phyloP scores from a whole-genome alignment of 495 filamentous ascomycete species.

The Articulospora tetracladia region DNA sequence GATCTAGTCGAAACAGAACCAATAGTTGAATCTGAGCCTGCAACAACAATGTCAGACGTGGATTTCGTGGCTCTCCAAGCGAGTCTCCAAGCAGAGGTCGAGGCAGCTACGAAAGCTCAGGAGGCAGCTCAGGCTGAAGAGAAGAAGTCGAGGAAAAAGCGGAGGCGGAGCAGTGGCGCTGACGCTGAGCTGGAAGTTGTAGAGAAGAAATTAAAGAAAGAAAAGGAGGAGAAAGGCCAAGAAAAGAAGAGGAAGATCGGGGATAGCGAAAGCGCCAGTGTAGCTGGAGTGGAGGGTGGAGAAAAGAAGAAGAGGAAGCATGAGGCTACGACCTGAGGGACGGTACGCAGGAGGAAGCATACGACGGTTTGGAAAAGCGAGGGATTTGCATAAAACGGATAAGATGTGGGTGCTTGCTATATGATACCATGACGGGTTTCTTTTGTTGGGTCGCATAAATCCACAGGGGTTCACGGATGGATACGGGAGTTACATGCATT shows the following conservation, averaged over 20 bases:
- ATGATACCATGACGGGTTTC: no score
- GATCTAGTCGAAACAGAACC: background rate
- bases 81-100: conserved; percentile 19
- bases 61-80: conserved; percentile 22
- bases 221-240: conserved; percentile 15
- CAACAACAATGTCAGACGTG: background rate
- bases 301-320: conserved; percentile 11
- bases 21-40: background rate
- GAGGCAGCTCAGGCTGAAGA: conserved; percentile 1
- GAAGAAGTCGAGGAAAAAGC: conserved; percentile 9
- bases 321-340: background rate
- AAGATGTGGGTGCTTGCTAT: no score
- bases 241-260: background rate
- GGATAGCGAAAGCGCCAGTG: conserved; percentile 8
- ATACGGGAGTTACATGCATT: no score
- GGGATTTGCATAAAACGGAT: no score
- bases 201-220: conserved; percentile 12
- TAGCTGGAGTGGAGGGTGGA: background rate
- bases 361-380: no score
- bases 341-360: no score
- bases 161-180: conserved; percentile 1
- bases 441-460: no score
- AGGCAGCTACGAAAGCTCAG: conserved; percentile 8
- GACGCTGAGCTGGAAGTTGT: background rate
- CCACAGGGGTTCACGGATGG: no score